Percentiles rank a stretch among this genome's conserved stretches.
Evolutionary conservation across 2,329 filamentous ascomycete species (phyloP).

Genomic region (Trichoderma citrinoviride): DNA sequence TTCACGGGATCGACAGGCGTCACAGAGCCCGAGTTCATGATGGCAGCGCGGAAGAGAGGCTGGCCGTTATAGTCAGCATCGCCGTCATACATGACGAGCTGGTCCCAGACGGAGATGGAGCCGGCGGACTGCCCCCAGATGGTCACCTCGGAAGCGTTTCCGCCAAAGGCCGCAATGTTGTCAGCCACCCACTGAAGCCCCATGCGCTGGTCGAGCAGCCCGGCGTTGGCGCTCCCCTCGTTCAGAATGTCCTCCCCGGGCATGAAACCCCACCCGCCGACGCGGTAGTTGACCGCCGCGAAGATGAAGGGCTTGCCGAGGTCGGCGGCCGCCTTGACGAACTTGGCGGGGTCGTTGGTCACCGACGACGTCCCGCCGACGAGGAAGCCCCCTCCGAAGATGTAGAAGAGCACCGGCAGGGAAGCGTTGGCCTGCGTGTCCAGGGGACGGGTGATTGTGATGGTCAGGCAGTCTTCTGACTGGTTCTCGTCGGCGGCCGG

Average conservation of each 20-base stretch:
- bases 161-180: conserved; percentile 54
- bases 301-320: conserved; percentile 58
- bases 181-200: conserved; percentile 74
- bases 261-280: conserved; percentile 69
- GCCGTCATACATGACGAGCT: conserved; percentile 71
- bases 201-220: conserved; percentile 68
- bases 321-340: not conserved
- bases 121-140: conserved; percentile 66
- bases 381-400: conserved; percentile 66
- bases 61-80: conserved; percentile 72
- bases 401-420: conserved; percentile 68
- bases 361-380: conserved; percentile 33
- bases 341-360: conserved; percentile 29
- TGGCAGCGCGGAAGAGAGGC: conserved; percentile 69
- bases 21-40: conserved; percentile 72
- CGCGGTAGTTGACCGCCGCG: conserved; percentile 74
- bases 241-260: conserved; percentile 63
- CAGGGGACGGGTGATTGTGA: conserved; percentile 58
- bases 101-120: conserved; percentile 70
- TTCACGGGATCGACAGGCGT: conserved; percentile 63
- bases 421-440: conserved; percentile 54
- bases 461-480: conserved; percentile 60
- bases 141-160: not conserved
- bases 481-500: not conserved
- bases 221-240: conserved; percentile 68